These are phyloP conservation scores for Coniophora puteana DNA, from an alignment of 1,284 basidiomycete genomes.

Conservation along the genomic window DNA sequence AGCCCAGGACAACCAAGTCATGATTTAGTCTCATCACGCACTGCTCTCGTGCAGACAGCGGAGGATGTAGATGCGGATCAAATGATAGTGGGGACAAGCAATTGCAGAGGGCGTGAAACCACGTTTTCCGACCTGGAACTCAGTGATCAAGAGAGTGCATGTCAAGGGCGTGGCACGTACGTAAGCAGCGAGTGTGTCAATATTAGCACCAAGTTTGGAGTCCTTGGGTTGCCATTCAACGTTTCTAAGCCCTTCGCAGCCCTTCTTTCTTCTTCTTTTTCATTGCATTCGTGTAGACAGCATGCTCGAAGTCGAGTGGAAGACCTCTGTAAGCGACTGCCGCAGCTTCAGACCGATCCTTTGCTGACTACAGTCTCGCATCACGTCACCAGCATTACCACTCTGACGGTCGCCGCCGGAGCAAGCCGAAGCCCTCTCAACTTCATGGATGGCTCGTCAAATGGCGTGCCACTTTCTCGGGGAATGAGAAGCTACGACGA, in stretches of 20 bases:
- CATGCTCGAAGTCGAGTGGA: slow-evolving; percentile 39
- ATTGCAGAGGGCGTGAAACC: slow-evolving; percentile 1
- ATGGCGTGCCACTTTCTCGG: slow-evolving; percentile 67
- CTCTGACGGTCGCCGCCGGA: slow-evolving; percentile 44
- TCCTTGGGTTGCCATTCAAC: neutral
- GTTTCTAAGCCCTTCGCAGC: neutral
- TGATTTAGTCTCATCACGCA: too few relatives aligned
- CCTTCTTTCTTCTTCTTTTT: slow-evolving; percentile 2
- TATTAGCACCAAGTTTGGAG: slow-evolving; percentile 6
- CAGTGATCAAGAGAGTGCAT: too few relatives aligned
- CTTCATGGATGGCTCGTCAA: slow-evolving; percentile 79
- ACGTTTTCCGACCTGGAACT: neutral
- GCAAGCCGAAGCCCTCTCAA: slow-evolving; percentile 53
- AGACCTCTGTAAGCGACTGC: slow-evolving; percentile 28
- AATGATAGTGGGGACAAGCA: too few relatives aligned
- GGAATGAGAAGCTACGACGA: slow-evolving; percentile 57
- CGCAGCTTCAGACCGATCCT: slow-evolving; percentile 7
- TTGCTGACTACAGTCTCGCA: too few relatives aligned
- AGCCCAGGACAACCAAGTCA: too few relatives aligned
- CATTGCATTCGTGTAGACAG: slow-evolving; percentile 7
- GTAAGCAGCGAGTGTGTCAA: slow-evolving; percentile 6
- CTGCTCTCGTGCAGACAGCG: too few relatives aligned
- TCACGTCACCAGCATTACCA: slow-evolving; percentile 43
- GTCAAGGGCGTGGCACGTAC: neutral
- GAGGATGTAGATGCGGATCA: too few relatives aligned